phyloP scores from a whole-genome alignment of 345 rosid species.

The Camelina sativa region DNA sequence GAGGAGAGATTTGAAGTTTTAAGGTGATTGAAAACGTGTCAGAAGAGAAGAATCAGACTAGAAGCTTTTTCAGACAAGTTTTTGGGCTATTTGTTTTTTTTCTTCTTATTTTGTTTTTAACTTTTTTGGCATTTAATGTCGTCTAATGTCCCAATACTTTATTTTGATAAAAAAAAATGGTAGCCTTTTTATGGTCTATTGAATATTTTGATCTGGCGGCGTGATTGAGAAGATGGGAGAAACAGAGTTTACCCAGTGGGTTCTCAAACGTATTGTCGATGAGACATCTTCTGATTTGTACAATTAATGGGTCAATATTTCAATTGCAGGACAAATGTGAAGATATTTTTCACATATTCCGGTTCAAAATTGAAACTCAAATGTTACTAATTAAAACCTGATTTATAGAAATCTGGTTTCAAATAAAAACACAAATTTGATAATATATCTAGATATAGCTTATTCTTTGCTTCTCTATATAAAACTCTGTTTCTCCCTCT shows the following conservation, averaged over 20 bases:
- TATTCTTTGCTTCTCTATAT: too few species aligned
- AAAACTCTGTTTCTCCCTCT: too few species aligned
- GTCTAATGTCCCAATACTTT: not conserved
- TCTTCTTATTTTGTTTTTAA: not conserved
- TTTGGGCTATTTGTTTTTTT: not conserved
- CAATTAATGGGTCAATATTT: not conserved
- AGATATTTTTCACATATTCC: not conserved
- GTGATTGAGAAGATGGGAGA: constrained; percentile 24
- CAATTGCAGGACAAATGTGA: not conserved
- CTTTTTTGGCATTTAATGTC: constrained; percentile 18
- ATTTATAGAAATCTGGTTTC: not conserved
- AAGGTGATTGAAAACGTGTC: constrained; percentile 28
- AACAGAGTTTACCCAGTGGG: not conserved
- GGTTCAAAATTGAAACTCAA: not conserved
- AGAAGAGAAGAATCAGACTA: not conserved
- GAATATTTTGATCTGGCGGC: constrained; percentile 34
- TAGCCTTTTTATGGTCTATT: constrained; percentile 4
- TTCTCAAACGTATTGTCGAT: not conserved
- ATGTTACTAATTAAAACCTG: too few species aligned
- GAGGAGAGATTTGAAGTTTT: not conserved
- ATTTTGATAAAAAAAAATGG: not conserved
- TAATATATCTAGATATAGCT: not conserved
- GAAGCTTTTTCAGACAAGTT: not conserved
- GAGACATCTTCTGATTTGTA: constrained; percentile 9
- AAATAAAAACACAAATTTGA: not conserved